Base-by-base conservation (phyloP, 2,329 filamentous ascomycete genomes). In the Mariannaea elegans region DNA sequence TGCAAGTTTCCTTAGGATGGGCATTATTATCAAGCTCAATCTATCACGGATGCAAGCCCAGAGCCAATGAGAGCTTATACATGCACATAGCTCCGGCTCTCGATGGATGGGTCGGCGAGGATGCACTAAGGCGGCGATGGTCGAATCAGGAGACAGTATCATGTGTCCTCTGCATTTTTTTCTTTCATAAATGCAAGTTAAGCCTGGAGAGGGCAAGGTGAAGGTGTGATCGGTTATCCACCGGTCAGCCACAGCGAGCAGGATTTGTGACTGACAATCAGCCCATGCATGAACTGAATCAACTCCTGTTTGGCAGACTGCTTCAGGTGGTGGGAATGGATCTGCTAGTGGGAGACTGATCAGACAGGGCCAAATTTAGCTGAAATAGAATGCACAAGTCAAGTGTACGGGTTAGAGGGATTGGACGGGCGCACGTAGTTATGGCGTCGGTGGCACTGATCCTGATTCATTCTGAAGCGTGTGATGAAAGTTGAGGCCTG, bases 231-330 rank as follows among this genome's bases (percentile, higher is more conserved):
- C 51, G 12, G 56, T 59, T 57, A 54, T 56, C 58, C 50, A 56
- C 61, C 61, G 65, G 54, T 64, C 62, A 69, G 67, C 65, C 57
- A 64, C 55, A 41, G 57, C 53, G 56, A 64, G 60, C 67, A 70
- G 56, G 65, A 61, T 67, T 64, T 60, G 58, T 65, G 61, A 48
- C 63, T 59, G 45, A 63, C 39, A 56, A 68, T 70, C 66, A 70
- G 68, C 58, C 62, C 63, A 70, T 66, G 68, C 65, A 70, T 70
- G 66, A 70, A 70, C 65, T 56, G 55, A 56, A 59, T 62, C 57
- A 59, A 65, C 52, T 55, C 50, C 46, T 58, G 56, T 59, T 65
- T 60, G 61, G 54, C 53, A 38, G 49, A 45, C 29, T 60, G 59
- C 66, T 47, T 59, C 41, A 52, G 47, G 56, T 62, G 44, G 59